Evolutionary conservation across 164 flowering plant species (phyloP), one percentile per base, ranked within the genome.

Genomic region (Dillenia turbinata): DNA sequence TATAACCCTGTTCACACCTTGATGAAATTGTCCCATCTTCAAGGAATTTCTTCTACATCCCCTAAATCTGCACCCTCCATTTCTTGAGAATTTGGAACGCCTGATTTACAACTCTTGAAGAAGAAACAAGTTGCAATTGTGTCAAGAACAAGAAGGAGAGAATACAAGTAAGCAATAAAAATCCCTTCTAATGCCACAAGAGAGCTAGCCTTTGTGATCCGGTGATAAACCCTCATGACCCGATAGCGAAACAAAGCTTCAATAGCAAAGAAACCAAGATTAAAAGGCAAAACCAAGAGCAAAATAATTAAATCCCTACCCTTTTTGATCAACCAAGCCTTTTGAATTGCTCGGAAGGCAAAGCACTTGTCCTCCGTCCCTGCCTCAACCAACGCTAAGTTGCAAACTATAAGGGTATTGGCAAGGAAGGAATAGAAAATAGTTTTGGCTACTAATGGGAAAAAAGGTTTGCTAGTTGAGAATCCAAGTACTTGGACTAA

Each of bases 161-260:
- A 77, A 69, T 83, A 82, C 55, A 85, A 22, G 54, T 81, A 85
- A 48, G 81, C 79, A 45, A 88, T 74, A 51, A 88, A 58, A 6
- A 79, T 43, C 4, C 78, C 87, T 59, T 88, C 94, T 14, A 78
- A 61, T 15, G 68, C 81, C 56, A 74, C 43, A 8, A 69, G 56
- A 14, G 49, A 48, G 24, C 59, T 40, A 16, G 59, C 10, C 15
- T 51, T 57, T 56, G 52, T 62, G 45, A 60, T 45, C 14, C 47
- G 44, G 45, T 49, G 51, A 63, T 70, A 76, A 47, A 62, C 66
- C 57, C 63, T 69, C 10, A 79, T 65, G 22, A 83, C 68, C 47
- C 94, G 56, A 69, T 66, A 75, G 8, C 72, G 74, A 43, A 86
- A 86, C 75, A 88, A 67, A 14, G 79, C 80, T 66, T 81, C 87